Conservation (phyloP, 805 yeast species). For the Pichia cephalocereana region DNA sequence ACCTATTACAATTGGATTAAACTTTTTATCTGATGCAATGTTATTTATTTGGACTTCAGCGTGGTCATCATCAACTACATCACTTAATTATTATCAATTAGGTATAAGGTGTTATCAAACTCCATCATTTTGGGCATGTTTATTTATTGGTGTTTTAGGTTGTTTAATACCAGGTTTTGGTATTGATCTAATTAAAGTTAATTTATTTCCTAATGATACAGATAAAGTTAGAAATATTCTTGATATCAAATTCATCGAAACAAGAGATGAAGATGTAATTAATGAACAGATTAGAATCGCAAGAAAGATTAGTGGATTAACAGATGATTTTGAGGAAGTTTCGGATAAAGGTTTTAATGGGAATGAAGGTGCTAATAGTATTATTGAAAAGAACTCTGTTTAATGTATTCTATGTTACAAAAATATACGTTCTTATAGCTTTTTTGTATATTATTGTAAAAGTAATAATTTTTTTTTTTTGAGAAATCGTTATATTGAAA, state of each 20-base stretch:
- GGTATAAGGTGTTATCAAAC: constrained; percentile 58
- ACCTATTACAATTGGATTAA: constrained; percentile 49
- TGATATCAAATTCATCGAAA: constrained; percentile 41
- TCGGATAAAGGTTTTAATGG: not conserved
- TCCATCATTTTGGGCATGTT: constrained; percentile 54
- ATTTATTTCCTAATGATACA: constrained; percentile 54
- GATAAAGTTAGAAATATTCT: constrained; percentile 64
- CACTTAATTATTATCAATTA: constrained; percentile 54
- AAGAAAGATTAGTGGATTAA: constrained; percentile 4
- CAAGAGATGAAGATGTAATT: constrained; percentile 20
- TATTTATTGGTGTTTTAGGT: constrained; percentile 44
- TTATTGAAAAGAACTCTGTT: not conserved
- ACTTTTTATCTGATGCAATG: constrained; percentile 44
- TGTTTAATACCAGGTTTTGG: constrained; percentile 56
- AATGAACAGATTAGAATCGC: constrained; percentile 4
- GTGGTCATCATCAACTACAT: constrained; percentile 46
- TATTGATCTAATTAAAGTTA: constrained; percentile 38
- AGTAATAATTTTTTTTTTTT: no score
- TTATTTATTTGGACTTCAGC: constrained; percentile 75
- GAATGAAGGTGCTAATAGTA: not conserved
- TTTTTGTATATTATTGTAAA: no score
- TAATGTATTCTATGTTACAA: not conserved
- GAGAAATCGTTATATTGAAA: no score
- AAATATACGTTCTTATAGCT: no score
- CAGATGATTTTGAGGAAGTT: constrained; percentile 15